Conservation (phyloP, 495 filamentous ascomycete species). For the Talaromyces nanjingensis region DNA sequence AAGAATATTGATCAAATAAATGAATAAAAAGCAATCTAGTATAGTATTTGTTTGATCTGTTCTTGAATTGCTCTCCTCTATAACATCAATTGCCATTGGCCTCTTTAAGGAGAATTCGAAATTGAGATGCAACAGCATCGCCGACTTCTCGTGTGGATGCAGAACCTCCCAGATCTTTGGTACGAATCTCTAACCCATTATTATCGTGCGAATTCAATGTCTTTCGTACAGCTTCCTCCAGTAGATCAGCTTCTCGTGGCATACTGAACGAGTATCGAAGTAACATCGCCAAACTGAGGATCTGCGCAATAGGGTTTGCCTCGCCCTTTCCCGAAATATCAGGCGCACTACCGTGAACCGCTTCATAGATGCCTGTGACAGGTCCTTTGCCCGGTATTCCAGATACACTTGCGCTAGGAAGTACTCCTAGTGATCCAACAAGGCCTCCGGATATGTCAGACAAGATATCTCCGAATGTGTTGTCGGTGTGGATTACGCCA, state of each 20-base stretch:
- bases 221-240: slow-evolving; percentile 24
- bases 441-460: slow-evolving; percentile 89
- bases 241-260: slow-evolving; percentile 19
- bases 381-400: slow-evolving; percentile 54
- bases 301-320: slow-evolving; percentile 74
- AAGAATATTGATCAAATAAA: too few species aligned
- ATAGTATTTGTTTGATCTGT: too few species aligned
- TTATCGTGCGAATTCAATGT: not conserved
- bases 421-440: slow-evolving; percentile 79
- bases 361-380: slow-evolving; percentile 70
- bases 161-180: slow-evolving; percentile 72
- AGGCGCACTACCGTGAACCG: slow-evolving; percentile 81
- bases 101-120: not conserved
- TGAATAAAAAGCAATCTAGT: too few species aligned
- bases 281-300: slow-evolving; percentile 48
- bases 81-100: not conserved
- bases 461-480: slow-evolving; percentile 85
- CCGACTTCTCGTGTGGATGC: slow-evolving; percentile 71
- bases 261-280: slow-evolving; percentile 26
- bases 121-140: slow-evolving; percentile 54
- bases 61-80: too few species aligned
- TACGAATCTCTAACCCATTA: slow-evolving; percentile 49
- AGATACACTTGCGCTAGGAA: slow-evolving; percentile 81
- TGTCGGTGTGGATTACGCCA: slow-evolving; percentile 88
- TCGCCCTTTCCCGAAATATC: slow-evolving; percentile 82